Evolutionary conservation across 2,329 filamentous ascomycete genomes (phyloP), one percentile per base, ranked within the genome.

Genomic region (Xylaria sp.): DNA sequence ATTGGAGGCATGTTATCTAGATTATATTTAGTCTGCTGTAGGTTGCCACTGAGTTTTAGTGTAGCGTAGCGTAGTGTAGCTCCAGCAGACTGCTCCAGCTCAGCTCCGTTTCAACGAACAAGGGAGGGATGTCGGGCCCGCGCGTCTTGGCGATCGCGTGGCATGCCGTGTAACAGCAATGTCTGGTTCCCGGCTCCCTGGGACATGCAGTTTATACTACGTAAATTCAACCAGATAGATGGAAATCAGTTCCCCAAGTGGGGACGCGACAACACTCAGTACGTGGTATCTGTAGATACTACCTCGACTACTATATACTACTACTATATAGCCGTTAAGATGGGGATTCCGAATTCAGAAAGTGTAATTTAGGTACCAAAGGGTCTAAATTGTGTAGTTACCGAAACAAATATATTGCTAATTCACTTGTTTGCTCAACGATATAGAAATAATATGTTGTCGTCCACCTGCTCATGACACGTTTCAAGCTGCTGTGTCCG

Each of bases 91-190:
- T n/a, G 47, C 25, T 53, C 55, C 35, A 54, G 42, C 42, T 51
- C 53, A 25, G 37, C 29, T 53, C 25, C 21, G 23, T 18, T 62
- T 47, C 13, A 27, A 27, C 5, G 8, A 13, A n/a, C 40, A 2
- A 21, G 29, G 51, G 51, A 6, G 21, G 51, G 40, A n/a, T 18
- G 21, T 35, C 18, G 18, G 27, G 5, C 27, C n/a, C 27, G 13
- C 54, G 37, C 18, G 48, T 47, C 61, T 68, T 68, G 66, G 61
- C 66, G 40, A 53, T 68, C 62, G 55, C 61, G 42, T 68, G 65
- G 54, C 65, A 44, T 29, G 25, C 23, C 55, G 23, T 47, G 25
- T 10, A 47, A 60, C 55, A 53, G 32, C 35, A 60, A 54, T 57
- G 13, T 40, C 21, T 58, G 16, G 47, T 60, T 67, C 48, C 65